Percentiles rank a stretch among this genome's conserved stretches.
Evolutionary conservation across 2,329 filamentous ascomycete species (phyloP).

Genomic region (Hirsutella rhossiliensis): DNA sequence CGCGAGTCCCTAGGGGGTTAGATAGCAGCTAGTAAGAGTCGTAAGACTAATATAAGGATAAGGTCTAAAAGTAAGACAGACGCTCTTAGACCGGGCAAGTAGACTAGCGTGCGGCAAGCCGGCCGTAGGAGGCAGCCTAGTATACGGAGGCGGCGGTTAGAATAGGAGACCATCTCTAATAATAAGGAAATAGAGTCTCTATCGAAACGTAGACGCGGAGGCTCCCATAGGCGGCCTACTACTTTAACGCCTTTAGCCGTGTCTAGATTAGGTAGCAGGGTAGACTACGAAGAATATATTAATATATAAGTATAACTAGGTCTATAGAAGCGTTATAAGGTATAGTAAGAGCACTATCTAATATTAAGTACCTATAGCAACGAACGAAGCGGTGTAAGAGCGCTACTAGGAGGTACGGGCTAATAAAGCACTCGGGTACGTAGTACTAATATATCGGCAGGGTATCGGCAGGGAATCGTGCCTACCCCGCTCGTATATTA

Average conservation of each 20-base stretch:
- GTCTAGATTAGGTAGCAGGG: background rate
- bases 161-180: background rate
- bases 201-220: background rate
- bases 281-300: background rate
- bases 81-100: background rate
- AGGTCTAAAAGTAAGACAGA: background rate
- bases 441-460: too few species aligned
- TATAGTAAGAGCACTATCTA: too few species aligned
- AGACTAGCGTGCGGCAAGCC: background rate
- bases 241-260: background rate
- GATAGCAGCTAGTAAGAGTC: background rate
- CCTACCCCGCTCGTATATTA: too few species aligned
- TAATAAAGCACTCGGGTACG: too few species aligned
- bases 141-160: background rate
- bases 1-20: background rate
- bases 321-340: too few species aligned
- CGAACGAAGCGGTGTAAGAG: too few species aligned
- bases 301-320: background rate
- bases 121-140: background rate
- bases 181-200: background rate
- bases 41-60: background rate
- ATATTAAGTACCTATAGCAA: too few species aligned
- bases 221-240: background rate
- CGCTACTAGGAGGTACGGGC: too few species aligned
- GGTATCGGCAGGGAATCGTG: too few species aligned